Percentiles rank a stretch among this genome's conserved stretches.
Evolutionary conservation across 257 asterid species (phyloP).

Genomic region (Capsicum rhomboideum): DNA sequence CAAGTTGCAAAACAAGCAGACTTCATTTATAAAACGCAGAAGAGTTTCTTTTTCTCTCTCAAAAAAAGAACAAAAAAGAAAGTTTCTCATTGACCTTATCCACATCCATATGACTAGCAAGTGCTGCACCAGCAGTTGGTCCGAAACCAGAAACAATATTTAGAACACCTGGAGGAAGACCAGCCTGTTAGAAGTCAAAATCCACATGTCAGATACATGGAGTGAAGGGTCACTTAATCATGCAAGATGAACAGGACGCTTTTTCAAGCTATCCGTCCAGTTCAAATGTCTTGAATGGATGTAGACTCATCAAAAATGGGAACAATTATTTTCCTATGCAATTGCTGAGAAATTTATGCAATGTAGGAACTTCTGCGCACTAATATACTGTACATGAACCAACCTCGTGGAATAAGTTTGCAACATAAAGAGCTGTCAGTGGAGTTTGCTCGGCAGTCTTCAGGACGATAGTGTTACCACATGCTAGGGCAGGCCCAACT

Average conservation of each 20-base stretch:
- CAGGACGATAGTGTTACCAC: constrained; percentile 65
- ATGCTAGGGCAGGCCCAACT: constrained; percentile 72
- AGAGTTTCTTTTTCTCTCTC: background rate
- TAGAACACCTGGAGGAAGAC: constrained; percentile 73
- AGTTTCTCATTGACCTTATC: constrained; percentile 44
- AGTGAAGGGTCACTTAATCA: background rate
- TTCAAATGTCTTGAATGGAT: background rate
- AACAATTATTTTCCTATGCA: background rate
- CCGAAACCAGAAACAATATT: constrained; percentile 65
- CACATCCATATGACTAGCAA: constrained; percentile 83
- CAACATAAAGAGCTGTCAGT: constrained; percentile 59
- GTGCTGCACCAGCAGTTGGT: constrained; percentile 86
- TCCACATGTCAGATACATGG: background rate
- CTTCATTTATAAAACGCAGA: too few species aligned
- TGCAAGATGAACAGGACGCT: background rate
- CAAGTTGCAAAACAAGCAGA: background rate
- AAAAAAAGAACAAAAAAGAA: background rate
- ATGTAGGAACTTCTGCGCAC: background rate
- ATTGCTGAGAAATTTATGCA: background rate
- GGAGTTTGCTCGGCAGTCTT: constrained; percentile 92
- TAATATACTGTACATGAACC: background rate
- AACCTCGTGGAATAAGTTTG: constrained; percentile 71
- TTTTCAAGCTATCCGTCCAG: background rate
- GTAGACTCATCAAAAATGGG: background rate
- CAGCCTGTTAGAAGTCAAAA: constrained; percentile 33